phyloP scores from a whole-genome alignment of 768 basidiomycete genomes.

The Agaricus sinodeliciosus region DNA sequence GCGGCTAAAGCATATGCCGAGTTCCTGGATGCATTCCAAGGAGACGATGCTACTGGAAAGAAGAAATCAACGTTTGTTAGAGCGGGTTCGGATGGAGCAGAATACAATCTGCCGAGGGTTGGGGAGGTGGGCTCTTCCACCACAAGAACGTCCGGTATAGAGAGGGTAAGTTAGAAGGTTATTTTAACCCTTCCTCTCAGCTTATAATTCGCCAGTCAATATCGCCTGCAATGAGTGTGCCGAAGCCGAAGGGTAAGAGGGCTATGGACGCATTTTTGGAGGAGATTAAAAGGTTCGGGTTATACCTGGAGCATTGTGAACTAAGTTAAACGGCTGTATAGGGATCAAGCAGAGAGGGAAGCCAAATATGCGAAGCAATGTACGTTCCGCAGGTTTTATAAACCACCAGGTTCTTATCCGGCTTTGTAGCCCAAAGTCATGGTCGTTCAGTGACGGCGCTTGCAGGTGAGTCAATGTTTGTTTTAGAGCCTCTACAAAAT shows the following conservation, averaged over 20 bases:
- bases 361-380: slow-evolving; percentile 71
- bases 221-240: slow-evolving; percentile 47
- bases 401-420: background rate
- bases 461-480: slow-evolving; percentile 34
- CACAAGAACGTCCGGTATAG: slow-evolving; percentile 2
- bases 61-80: slow-evolving; percentile 54
- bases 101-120: slow-evolving; percentile 26
- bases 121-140: slow-evolving; percentile 1
- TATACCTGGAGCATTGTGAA: background rate
- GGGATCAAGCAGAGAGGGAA: slow-evolving; percentile 91
- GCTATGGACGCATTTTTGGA: slow-evolving; percentile 96
- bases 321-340: slow-evolving; percentile 22
- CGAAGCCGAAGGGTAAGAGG: slow-evolving; percentile 87
- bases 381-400: slow-evolving; percentile 19
- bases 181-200: background rate
- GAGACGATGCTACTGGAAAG: slow-evolving; percentile 49
- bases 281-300: slow-evolving; percentile 80
- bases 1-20: slow-evolving; percentile 79
- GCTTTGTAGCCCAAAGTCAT: slow-evolving; percentile 27
- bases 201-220: slow-evolving; percentile 32
- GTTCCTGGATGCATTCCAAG: slow-evolving; percentile 80
- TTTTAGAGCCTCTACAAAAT: background rate
- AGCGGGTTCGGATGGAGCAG: slow-evolving; percentile 40
- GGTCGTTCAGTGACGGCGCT: slow-evolving; percentile 84
- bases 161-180: slow-evolving; percentile 13